These are phyloP conservation scores for Thalia dealbata DNA, from an alignment of 176 grass and related monocot species.

Conservation along the genomic window DNA sequence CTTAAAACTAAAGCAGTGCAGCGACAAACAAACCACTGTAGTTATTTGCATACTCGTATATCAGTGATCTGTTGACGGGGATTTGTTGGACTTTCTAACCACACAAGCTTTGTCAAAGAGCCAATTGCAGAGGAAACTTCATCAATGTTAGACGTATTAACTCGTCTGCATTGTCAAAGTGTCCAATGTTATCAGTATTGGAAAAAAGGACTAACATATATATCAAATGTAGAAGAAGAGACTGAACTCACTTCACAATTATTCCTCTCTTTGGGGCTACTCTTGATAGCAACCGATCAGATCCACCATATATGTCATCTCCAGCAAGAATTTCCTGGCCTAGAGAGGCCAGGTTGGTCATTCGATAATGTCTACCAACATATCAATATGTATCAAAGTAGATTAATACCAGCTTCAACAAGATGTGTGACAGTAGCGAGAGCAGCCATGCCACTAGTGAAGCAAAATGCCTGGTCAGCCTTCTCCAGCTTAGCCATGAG, in stretches of 20 bases:
- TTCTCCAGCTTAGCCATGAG: conserved; percentile 96
- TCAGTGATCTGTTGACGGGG: conserved; percentile 90
- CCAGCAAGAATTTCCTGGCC: conserved; percentile 94
- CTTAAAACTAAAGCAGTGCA: neutral
- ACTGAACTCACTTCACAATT: conserved; percentile 79
- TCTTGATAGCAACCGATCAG: conserved; percentile 83
- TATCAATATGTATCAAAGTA: conserved; percentile 6
- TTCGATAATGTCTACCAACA: neutral
- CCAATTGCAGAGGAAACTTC: conserved; percentile 60
- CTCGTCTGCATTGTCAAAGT: conserved; percentile 42
- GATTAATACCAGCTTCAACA: conserved; percentile 46
- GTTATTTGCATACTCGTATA: conserved; percentile 44
- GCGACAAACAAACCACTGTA: neutral
- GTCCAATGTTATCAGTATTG: conserved; percentile 3
- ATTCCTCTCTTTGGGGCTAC: conserved; percentile 73
- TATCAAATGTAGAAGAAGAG: conserved; percentile 15
- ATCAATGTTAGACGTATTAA: conserved; percentile 59
- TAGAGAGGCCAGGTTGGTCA: conserved; percentile 23
- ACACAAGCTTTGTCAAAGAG: conserved; percentile 61
- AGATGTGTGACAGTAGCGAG: conserved; percentile 63
- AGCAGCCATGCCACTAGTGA: conserved; percentile 96
- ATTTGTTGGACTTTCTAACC: conserved; percentile 97
- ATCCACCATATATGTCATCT: conserved; percentile 95
- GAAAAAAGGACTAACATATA: conserved; percentile 13
- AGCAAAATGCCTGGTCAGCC: conserved; percentile 94